These are phyloP conservation scores for Phaffomyces antillensis DNA, from an alignment of 805 yeast species.

Conservation along the genomic window DNA sequence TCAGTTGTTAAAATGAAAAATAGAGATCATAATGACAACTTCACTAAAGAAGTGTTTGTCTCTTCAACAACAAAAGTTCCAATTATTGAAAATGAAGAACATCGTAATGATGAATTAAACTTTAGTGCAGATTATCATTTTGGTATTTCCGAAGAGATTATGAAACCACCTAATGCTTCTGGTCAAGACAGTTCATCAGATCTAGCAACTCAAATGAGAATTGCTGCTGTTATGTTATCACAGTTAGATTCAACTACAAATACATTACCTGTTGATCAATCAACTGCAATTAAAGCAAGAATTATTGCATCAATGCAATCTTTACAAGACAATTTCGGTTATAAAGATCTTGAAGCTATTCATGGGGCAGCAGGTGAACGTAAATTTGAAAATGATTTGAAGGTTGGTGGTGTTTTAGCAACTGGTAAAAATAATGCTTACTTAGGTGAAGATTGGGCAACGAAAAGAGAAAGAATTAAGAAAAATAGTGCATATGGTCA, in stretches of 20 bases:
- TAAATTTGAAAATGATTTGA: constrained; percentile 85
- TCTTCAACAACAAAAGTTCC: constrained; percentile 35
- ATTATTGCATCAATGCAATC: constrained; percentile 70
- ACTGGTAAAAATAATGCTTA: constrained; percentile 40
- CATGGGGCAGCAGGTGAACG: constrained; percentile 83
- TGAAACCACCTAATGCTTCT: constrained; percentile 5
- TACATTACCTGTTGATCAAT: constrained; percentile 49
- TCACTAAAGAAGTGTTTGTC: constrained; percentile 33
- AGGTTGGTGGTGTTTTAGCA: constrained; percentile 57
- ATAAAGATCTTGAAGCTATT: constrained; percentile 41
- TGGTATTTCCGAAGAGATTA: constrained; percentile 5
- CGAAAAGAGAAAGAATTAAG: constrained; percentile 75
- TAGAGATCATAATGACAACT: constrained; percentile 36
- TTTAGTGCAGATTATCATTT: constrained; percentile 28
- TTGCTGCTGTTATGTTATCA: constrained; percentile 90
- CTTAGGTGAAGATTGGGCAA: constrained; percentile 88
- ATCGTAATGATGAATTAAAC: constrained; percentile 30
- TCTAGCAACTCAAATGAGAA: constrained; percentile 87
- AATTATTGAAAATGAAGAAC: constrained; percentile 26
- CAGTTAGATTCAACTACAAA: constrained; percentile 69
- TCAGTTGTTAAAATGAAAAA: constrained; percentile 51
- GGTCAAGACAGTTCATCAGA: constrained; percentile 14
- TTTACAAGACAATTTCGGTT: constrained; percentile 60
- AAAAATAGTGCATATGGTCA: constrained; percentile 77
- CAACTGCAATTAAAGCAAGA: constrained; percentile 58